phyloP scores from a whole-genome alignment of 1,139 yeast species.

The Martiniozyma asiatica region DNA sequence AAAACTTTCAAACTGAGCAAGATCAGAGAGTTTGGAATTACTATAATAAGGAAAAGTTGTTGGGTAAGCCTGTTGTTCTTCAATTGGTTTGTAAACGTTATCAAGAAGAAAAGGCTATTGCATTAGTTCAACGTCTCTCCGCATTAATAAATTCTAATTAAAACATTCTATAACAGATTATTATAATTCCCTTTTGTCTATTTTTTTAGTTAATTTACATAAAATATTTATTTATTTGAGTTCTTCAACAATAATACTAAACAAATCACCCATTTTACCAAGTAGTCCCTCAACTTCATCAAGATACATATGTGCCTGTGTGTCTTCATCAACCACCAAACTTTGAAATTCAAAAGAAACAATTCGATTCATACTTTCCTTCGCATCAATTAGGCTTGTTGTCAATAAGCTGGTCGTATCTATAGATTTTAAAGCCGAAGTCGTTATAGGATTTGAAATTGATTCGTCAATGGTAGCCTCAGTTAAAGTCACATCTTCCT shows the following conservation, averaged over 20 bases:
- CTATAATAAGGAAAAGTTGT: constrained; percentile 28
- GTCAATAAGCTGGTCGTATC: not conserved
- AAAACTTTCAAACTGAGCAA: constrained; percentile 17
- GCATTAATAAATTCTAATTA: too few species aligned
- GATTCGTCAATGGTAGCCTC: constrained; percentile 1
- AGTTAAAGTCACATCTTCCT: not conserved
- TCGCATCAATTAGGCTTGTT: too few species aligned
- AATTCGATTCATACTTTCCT: not conserved
- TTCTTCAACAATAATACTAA: constrained; percentile 5
- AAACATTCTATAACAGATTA: too few species aligned
- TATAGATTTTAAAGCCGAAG: not conserved
- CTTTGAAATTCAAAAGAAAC: not conserved
- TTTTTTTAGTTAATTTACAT: too few species aligned
- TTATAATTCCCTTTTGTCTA: too few species aligned
- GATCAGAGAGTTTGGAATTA: constrained; percentile 23
- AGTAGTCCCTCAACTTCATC: constrained; percentile 7
- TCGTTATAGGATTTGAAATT: not conserved
- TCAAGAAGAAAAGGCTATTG: constrained; percentile 35
- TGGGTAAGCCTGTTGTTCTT: constrained; percentile 36
- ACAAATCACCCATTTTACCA: constrained; percentile 6
- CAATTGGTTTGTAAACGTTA: constrained; percentile 34
- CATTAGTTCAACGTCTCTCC: constrained; percentile 21
- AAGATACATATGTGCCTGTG: constrained; percentile 2
- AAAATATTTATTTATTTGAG: constrained; percentile 4
- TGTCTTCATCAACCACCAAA: constrained; percentile 1